phyloP scores from a whole-genome alignment of 352 stramenopile genomes.

The Phytophthora rubi region DNA sequence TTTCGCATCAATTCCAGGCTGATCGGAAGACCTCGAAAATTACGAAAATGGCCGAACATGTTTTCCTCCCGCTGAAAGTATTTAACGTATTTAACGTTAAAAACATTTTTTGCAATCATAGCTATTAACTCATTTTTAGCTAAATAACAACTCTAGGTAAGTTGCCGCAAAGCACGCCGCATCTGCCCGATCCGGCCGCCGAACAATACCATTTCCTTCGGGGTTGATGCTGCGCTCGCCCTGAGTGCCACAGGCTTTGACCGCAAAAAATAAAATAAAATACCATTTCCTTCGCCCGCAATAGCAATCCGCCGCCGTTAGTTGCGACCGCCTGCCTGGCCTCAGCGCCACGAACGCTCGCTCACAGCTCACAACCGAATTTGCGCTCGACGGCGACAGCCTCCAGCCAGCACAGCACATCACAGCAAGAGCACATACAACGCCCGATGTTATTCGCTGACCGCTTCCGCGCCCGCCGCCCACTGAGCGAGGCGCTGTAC shows the following conservation, averaged over 20 bases:
- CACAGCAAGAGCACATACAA: neutral
- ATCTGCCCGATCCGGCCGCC: neutral
- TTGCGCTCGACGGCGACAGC: neutral
- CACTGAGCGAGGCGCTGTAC: slow-evolving; percentile 44
- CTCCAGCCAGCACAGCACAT: neutral
- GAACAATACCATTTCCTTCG: slow-evolving; percentile 11
- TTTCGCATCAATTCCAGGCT: too few relatives aligned
- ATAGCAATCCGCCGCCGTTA: neutral
- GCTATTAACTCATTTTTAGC: too few relatives aligned
- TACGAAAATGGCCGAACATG: too few relatives aligned
- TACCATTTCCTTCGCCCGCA: slow-evolving; percentile 8
- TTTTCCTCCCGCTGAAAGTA: too few relatives aligned
- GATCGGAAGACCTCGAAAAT: too few relatives aligned
- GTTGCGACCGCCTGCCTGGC: neutral
- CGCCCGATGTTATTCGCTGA: slow-evolving; percentile 10
- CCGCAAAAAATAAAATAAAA: neutral
- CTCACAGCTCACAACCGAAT: slow-evolving; percentile 3
- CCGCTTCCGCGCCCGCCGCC: slow-evolving; percentile 17
- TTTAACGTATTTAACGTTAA: too few relatives aligned
- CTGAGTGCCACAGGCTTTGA: too few relatives aligned
- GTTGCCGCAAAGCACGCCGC: neutral
- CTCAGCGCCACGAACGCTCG: slow-evolving; percentile 4
- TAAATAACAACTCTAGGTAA: neutral
- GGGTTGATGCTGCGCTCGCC: too few relatives aligned
- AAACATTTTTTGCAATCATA: too few relatives aligned